Evolutionary conservation across 768 basidiomycete species (phyloP).

Genomic region (Kondoa subrosea): DNA sequence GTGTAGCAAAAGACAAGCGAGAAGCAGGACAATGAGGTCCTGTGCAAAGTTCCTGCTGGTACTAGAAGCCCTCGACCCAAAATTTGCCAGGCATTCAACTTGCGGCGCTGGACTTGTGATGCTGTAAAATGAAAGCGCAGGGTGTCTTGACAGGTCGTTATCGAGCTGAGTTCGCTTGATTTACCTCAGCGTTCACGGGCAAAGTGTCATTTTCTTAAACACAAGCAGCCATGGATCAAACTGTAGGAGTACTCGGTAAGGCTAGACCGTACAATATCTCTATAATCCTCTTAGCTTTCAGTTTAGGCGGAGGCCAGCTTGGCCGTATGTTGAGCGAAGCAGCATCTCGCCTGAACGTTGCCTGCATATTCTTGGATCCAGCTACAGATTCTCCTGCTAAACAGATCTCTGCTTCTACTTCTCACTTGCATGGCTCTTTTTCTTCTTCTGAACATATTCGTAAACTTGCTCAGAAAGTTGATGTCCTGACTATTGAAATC

Average conservation of each 20-base stretch:
- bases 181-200: too few species aligned
- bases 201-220: too few species aligned
- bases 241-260: slow-evolving; percentile 5
- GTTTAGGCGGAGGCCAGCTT: slow-evolving; percentile 79
- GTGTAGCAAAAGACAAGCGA: too few species aligned
- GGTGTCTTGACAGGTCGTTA: too few species aligned
- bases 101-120: too few species aligned
- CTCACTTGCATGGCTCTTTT: slow-evolving; percentile 79
- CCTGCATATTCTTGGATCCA: slow-evolving; percentile 66
- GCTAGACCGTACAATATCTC: neutral
- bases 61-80: too few species aligned
- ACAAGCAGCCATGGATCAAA: neutral
- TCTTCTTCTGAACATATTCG: slow-evolving; percentile 58
- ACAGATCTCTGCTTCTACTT: slow-evolving; percentile 41
- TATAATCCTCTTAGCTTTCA: neutral
- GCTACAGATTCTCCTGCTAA: slow-evolving; percentile 74
- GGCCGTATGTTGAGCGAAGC: slow-evolving; percentile 90
- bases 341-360: slow-evolving; percentile 69
- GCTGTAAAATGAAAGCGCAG: too few species aligned
- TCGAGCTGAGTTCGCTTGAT: too few species aligned
- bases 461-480: slow-evolving; percentile 59
- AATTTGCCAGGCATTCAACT: too few species aligned
- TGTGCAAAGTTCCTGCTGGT: too few species aligned
- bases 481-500: slow-evolving; percentile 85
- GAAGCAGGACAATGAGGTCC: too few species aligned